phyloP scores from a whole-genome alignment of 305 asterid genomes.

The Ruellia speciosa region DNA sequence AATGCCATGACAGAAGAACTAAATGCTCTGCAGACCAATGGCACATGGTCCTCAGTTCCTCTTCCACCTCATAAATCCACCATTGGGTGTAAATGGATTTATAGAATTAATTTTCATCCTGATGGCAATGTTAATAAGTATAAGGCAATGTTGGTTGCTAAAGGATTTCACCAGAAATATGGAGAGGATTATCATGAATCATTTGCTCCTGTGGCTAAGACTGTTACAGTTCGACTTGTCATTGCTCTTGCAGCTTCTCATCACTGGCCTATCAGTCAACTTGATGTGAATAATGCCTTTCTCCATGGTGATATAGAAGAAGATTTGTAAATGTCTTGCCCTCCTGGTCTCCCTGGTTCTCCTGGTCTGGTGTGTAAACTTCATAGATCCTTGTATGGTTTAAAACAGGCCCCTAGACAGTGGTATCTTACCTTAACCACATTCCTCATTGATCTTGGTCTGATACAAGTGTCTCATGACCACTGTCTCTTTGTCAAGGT shows the following conservation, averaged over 20 bases:
- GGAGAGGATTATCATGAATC: neutral
- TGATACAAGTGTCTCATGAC: neutral
- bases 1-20: neutral
- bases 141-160: neutral
- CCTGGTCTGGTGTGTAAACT: neutral
- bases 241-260: neutral
- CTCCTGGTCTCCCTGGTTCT: neutral
- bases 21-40: neutral
- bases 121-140: neutral
- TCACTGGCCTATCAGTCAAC: neutral
- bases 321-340: neutral
- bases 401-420: neutral
- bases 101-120: neutral
- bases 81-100: neutral
- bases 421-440: neutral
- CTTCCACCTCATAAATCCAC: neutral
- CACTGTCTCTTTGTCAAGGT: no score
- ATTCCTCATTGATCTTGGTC: no score
- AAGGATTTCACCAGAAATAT: neutral
- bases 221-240: neutral
- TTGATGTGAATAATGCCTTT: neutral
- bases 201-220: neutral
- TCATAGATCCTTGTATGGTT: neutral
- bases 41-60: neutral
- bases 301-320: neutral